Percentiles rank a stretch among this genome's conserved stretches.
These are phyloP conservation scores for Haplosporangium sp. DNA, from an alignment of 371 early-diverging fungal species.

Conservation along the genomic window DNA sequence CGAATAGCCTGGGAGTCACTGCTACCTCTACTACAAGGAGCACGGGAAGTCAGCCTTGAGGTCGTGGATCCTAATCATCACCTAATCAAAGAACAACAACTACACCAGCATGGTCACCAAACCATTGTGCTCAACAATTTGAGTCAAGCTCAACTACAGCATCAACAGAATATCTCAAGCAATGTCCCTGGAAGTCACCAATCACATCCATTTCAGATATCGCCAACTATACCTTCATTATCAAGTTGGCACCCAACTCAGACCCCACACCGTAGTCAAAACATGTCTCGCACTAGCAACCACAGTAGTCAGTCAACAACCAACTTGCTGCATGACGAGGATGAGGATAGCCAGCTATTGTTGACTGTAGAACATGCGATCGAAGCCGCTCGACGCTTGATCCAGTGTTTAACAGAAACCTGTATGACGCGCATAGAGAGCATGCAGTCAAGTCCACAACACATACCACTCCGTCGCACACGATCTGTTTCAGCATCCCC, in stretches of 20 bases:
- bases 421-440: slow-evolving; percentile 45
- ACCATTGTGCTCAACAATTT: not conserved
- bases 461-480: slow-evolving; percentile 12
- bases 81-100: slow-evolving; percentile 17
- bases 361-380: slow-evolving; percentile 47
- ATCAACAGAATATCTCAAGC: slow-evolving; percentile 16
- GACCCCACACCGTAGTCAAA: slow-evolving; percentile 47
- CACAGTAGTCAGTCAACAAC: slow-evolving; percentile 34
- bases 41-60: slow-evolving; percentile 23
- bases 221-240: slow-evolving; percentile 34
- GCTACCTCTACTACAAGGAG: slow-evolving; percentile 28
- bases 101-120: slow-evolving; percentile 7
- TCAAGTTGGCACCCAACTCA: slow-evolving; percentile 34
- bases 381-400: slow-evolving; percentile 42
- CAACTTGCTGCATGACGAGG: slow-evolving; percentile 34
- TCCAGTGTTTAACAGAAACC: slow-evolving; percentile 46
- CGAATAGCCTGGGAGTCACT: slow-evolving; percentile 64
- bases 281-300: slow-evolving; percentile 48
- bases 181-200: slow-evolving; percentile 19
- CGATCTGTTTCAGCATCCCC: slow-evolving; percentile 49
- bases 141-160: slow-evolving; percentile 13
- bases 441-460: slow-evolving; percentile 30
- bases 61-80: slow-evolving; percentile 24
- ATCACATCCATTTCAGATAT: slow-evolving; percentile 34
- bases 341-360: slow-evolving; percentile 39